Base-by-base conservation (phyloP, 257 asterid genomes). In the Leonotis leonurus region DNA sequence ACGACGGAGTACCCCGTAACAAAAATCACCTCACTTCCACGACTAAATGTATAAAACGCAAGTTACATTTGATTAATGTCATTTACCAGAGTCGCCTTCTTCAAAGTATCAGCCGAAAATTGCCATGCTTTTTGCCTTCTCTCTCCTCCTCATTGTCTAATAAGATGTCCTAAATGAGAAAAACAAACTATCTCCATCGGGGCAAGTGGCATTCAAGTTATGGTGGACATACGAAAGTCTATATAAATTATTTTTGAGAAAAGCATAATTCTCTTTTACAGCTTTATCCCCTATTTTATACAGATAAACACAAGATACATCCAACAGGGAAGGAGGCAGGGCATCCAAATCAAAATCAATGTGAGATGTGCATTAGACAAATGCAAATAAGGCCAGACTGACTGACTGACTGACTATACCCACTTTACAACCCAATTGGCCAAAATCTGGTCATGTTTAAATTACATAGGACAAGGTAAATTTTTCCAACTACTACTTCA, bases 371-470 rank as follows among this genome's bases (percentile, higher is more conserved):
- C n/a, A 50, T 16, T 39, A 32, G 62, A 59, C 56, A 60, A 52
- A 18, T 9, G 21, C n/a, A n/a, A n/a, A n/a, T 41, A 60, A 46
- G 56, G 60, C 67, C 73, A n/a, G n/a, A n/a, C n/a, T n/a, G n/a
- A n/a, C n/a, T n/a, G n/a, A n/a, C n/a, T n/a, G n/a, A n/a, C n/a
- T 56, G 60, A 59, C 81, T 64, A 72, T 63, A 71, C 69, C 68
- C 71, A 65, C 70, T 77, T 69, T 69, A 77, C 81, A 77, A 48
- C 76, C 76, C 68, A 71, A 37, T 56, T 11, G 52, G 32, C 62
- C 16, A 67, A 70, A 62, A 64, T 66, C 77, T 71, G 41, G 50
- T 54, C 9, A 24, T 33, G 30, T 44, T n/a, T 21, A 52, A 58
- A 40, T 55, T 74, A 69, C 71, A 75, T 5, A 25, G 50, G 39